Base-by-base conservation (phyloP, 2,329 filamentous ascomycete genomes). In the Atkinsonella hypoxylon region DNA sequence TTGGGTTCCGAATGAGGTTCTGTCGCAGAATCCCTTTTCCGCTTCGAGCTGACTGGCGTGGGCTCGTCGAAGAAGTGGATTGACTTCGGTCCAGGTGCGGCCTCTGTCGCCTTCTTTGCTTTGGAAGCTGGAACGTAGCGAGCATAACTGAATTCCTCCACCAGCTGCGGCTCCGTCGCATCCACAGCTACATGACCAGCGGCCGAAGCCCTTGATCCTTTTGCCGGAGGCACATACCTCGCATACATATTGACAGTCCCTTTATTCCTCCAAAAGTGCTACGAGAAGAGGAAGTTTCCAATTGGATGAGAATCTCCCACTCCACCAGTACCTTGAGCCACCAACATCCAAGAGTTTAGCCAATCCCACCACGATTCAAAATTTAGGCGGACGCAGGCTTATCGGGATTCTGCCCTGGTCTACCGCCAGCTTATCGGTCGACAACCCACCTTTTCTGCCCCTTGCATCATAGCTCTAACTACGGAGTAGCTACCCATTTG, bases 111-210 rank as follows among this genome's bases (percentile, higher is more conserved):
- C 17, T 54, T 50, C 17, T 49, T 47, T 7, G 57, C 31, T 51
- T 63, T 64, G 45, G 59, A 53, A 38, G 60, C 58, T 0, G 67
- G 70, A 10, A 74, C 59, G 54, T 75, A 73, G 53, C 71, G 66
- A 43, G 70, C 63, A 55, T 73, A 72, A 46, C 54, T 56, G 51
- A 60, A 63, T 22, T 56, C 59, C 49, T 60, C 57, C 1, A 50
- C 52, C 26, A 53, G 40, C 15, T 49, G 51, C 18, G 52, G 47
- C 15, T 41, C 22, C n/a, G 17, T 38, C 12, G 42, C 42, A 44
- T 47, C 36, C 22, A 17, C 26, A 34, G 11, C 38, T 13, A 36
- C 40, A 47, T 48, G 40, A 40, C 30, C 53, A 32, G 22, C 47
- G 51, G 34, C 48, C n/a, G 43, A 15, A 8, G 49, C 38, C 26